Base-by-base conservation (phyloP, 78 protist genomes). In the Dictyostelium brefeldianum region DNA sequence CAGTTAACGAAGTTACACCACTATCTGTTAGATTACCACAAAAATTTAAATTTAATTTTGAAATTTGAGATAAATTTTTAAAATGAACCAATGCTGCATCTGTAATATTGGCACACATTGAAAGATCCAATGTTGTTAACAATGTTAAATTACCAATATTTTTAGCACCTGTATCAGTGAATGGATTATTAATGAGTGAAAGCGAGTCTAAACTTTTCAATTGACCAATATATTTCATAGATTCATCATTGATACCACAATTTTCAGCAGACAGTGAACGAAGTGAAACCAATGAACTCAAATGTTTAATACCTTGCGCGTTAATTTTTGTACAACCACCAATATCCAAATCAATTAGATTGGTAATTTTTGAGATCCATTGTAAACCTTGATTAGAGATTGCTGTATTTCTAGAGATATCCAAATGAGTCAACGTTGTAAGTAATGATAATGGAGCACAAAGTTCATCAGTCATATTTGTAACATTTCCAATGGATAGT, bases 31-130 rank as follows among this genome's bases (percentile, higher is more conserved):
- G 83, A 36, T 87, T 87, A 17, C 78, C 53, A 64, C 81, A 75
- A 78, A 87, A 87, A 51, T 87, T 87, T 59, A 87, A 65, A 77
- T 87, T 87, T 74, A 87, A 77, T 65, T 50, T 87, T 65, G 93
- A 71, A 9, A 87, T 59, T 87, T 87, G 93, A 64, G 83, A 48
- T 4, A 87, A 27, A 31, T 74, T 77, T 36, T 77, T 36, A 5
- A 87, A 70, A 14, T 56, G 78, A 47, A 59, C 80, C 18, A 87
- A n/a, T 25, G 85, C 53, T 48, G 41, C 65, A 14, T 87, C 93
- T 31, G 93, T 77, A 14, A 87, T 54, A 48, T 56, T 73, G 4
- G 77, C 73, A 36, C 93, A 87, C 93, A 87, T 87, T 18, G 93
- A 87, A 25, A 87, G 65, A 36, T 87, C 93, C 4, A 87, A 25